Conservation (phyloP, 768 basidiomycete species). For the Brasilioporus rufonigricans region DNA sequence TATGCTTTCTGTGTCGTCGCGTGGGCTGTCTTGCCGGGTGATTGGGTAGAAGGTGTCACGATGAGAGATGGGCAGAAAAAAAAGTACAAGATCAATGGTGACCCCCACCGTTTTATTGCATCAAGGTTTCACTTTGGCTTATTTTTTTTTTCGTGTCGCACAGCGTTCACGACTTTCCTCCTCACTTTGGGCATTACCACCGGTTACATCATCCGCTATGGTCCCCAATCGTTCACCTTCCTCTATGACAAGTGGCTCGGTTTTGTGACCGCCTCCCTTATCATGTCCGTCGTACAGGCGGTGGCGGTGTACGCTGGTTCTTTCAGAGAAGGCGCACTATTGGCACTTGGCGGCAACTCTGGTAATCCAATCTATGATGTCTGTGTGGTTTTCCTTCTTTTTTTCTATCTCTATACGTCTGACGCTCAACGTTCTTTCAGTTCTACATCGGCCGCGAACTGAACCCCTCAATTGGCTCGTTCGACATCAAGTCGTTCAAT, state of each 20-base stretch:
- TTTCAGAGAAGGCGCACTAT: conserved; percentile 64
- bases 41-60: conserved; percentile 64
- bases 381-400: conserved; percentile 30
- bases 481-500: conserved; percentile 68
- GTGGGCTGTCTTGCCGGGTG: conserved; percentile 78
- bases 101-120: conserved; percentile 15
- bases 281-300: conserved; percentile 78
- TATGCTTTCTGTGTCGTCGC: conserved; percentile 82
- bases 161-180: conserved; percentile 87
- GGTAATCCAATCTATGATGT: conserved; percentile 91
- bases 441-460: conserved; percentile 94
- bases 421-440: conserved; percentile 36
- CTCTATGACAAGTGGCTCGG: conserved; percentile 92
- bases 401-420: not conserved
- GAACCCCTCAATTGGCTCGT: conserved; percentile 79
- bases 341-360: conserved; percentile 92
- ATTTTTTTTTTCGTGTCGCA: not conserved
- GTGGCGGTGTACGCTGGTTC: conserved; percentile 67
- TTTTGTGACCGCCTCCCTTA: conserved; percentile 75
- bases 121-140: not conserved
- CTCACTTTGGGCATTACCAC: conserved; percentile 70
- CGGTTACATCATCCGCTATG: conserved; percentile 70
- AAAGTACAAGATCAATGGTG: conserved; percentile 95
- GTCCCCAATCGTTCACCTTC: conserved; percentile 81
- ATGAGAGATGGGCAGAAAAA: conserved; percentile 76